A percentile compares a stretch with the other conserved stretches of the same genome.
These are phyloP conservation scores for Cyclotella kingstonii DNA, from an alignment of 108 stramenopile genomes.

Conservation along the genomic window DNA sequence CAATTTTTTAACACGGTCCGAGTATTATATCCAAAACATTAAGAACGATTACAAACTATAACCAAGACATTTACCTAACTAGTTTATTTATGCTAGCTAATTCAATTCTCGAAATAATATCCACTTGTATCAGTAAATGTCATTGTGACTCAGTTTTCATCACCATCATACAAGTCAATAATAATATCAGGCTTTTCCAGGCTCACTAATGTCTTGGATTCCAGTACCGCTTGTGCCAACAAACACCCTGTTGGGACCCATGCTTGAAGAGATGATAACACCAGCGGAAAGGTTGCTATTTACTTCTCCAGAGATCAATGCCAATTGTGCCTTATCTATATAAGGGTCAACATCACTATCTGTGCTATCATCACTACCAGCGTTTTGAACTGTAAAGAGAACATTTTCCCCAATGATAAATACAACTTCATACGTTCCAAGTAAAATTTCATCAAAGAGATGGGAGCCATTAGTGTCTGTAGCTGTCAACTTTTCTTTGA, in stretches of 20 bases:
- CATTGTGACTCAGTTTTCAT: constrained; percentile 7
- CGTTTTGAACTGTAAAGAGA: constrained; percentile 12
- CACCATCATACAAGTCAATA: constrained; percentile 14
- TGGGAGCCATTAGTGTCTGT: constrained; percentile 21
- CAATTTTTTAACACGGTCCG: too few relatives aligned
- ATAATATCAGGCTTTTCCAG: constrained; percentile 17
- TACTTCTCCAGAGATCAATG: constrained; percentile 16
- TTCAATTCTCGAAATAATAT: too few relatives aligned
- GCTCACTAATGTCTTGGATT: constrained; percentile 24
- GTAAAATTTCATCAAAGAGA: constrained; percentile 7
- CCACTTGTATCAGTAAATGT: constrained; percentile 23
- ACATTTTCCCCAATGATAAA: constrained; percentile 2
- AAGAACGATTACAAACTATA: too few relatives aligned
- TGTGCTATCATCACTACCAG: constrained; percentile 12
- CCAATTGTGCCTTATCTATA: constrained; percentile 4
- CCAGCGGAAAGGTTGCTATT: constrained; percentile 20
- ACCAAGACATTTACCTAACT: too few relatives aligned
- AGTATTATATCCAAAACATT: too few relatives aligned
- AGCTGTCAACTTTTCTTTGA: constrained; percentile 1
- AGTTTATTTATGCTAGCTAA: too few relatives aligned
- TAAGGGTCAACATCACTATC: constrained; percentile 24
- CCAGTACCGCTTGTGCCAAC: constrained; percentile 28
- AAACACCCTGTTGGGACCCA: constrained; percentile 32
- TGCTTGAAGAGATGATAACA: neutral
- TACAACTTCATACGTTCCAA: constrained; percentile 11